Percentiles rank a stretch among this genome's conserved stretches.
phyloP scores from a whole-genome alignment of 257 asterid species.

The Plantago elongata region DNA sequence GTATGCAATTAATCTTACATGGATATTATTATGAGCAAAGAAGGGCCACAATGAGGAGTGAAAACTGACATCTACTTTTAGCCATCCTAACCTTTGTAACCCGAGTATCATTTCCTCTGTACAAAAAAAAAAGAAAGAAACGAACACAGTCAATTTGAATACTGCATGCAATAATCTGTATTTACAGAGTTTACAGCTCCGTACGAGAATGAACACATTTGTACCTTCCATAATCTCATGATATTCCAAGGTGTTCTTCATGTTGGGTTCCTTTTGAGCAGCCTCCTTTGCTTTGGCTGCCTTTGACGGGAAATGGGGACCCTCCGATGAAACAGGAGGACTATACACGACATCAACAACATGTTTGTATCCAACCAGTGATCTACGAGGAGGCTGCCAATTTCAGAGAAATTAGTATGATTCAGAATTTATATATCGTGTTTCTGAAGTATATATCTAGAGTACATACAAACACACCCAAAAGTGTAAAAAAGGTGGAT shows the following conservation, averaged over 20 bases:
- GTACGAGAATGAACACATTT: not conserved
- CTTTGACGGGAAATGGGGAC: conserved; percentile 63
- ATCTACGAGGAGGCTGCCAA: conserved; percentile 59
- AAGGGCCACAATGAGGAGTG: conserved; percentile 79
- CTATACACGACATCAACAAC: conserved; percentile 71
- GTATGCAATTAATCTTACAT: conserved; percentile 39
- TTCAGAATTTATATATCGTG: not conserved
- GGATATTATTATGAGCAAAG: conserved; percentile 81
- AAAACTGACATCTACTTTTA: conserved; percentile 81
- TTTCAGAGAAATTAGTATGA: not conserved
- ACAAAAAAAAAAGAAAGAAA: not conserved
- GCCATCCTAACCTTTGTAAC: conserved; percentile 78
- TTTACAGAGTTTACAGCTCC: not conserved
- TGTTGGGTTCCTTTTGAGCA: conserved; percentile 64
- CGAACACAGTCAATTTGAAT: conserved; percentile 4
- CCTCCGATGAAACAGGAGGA: conserved; percentile 56
- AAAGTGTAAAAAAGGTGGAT: too few relatives aligned
- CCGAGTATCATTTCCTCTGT: conserved; percentile 85
- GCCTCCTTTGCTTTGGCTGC: conserved; percentile 89
- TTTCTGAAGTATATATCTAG: not conserved
- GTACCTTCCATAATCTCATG: conserved; percentile 89
- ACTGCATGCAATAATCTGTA: not conserved
- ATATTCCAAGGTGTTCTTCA: conserved; percentile 51
- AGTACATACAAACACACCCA: too few relatives aligned
- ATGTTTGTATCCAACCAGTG: conserved; percentile 87